Evolutionary conservation across 148 eudicot genomes (phyloP).

Genomic region (Rheum nobile): DNA sequence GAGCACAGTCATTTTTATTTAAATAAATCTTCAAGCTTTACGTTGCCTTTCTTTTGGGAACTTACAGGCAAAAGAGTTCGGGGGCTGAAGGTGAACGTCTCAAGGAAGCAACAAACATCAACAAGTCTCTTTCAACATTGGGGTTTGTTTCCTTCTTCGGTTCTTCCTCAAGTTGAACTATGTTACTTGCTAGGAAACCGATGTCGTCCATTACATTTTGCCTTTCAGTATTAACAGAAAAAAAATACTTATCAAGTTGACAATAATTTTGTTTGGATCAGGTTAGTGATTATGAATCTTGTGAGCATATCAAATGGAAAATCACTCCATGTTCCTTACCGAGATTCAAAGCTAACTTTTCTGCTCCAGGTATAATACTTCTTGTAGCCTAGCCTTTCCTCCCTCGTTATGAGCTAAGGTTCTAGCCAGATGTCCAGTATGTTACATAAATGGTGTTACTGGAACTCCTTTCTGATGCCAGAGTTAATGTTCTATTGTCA

Average conservation of each 20-base stretch:
- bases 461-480: neutral
- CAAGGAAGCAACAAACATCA: conserved; percentile 96
- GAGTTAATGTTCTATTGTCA: neutral
- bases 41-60: neutral
- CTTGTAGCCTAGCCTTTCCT: neutral
- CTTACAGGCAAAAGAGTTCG: conserved; percentile 85
- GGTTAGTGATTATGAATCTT: conserved; percentile 95
- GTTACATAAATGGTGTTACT: neutral
- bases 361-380: conserved; percentile 67
- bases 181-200: neutral
- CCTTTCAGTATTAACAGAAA: neutral
- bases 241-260: neutral
- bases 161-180: neutral
- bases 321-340: conserved; percentile 88
- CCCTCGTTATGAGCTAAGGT: neutral
- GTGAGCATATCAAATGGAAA: conserved; percentile 84
- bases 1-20: neutral
- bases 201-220: neutral
- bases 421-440: neutral
- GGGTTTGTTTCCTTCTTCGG: conserved; percentile 39
- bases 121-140: conserved; percentile 91
- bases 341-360: conserved; percentile 97
- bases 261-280: conserved; percentile 23
- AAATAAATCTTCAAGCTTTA: neutral
- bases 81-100: conserved; percentile 99